Base-by-base conservation (phyloP, 192 early-diverging fungal genomes). In the Coemansia erecta region DNA sequence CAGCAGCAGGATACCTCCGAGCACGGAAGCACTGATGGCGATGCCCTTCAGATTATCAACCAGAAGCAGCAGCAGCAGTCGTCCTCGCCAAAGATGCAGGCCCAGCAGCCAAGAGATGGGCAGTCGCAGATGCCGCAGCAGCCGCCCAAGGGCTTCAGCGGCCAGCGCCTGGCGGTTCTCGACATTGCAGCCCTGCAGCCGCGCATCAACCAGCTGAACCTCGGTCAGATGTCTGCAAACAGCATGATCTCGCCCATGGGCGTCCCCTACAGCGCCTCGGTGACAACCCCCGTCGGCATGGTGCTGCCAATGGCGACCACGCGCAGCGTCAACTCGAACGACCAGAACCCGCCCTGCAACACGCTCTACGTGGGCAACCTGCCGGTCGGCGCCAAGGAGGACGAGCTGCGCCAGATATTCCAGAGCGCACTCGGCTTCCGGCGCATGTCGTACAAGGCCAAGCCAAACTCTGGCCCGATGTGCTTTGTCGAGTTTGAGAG, bases 401-500 rank as follows among this genome's bases (percentile, higher is more conserved):
- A 94, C 13, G 96, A 98, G 77, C 83, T 98, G 53, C 83, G 89
- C 22, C 80, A 81, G 49, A 46, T 96, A 31, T 98, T 98, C 78
- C 80, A 78, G 7, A 63, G 75, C n/a, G 89, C 92, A 54, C 76
- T 82, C 9, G 96, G 96, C 1, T 98, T 90, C 86, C 90, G 91
- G 58, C 86, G 96, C 21, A 83, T 98, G 81, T 90, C 85, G 50
- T 97, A 90, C 84, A 84, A 89, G 35, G 83, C 82, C 39, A 90
- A 95, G 62, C 85, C 90, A 31, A 94, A 94, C 65, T 72, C 77
- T 22, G 96, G 96, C 0, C 96, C 94, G 13, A 97, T 98, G 91
- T 97, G 95, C 76, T 98, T 98, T 90, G 94, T 98, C 33, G 96
- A 98, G 84, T 98, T 98, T 88, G 96, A 97, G 53, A 90, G 89